A percentile compares a stretch with the other conserved stretches of the same genome.
phyloP scores from a whole-genome alignment of 495 filamentous ascomycete species.

The Lentithecium fluviatile region DNA sequence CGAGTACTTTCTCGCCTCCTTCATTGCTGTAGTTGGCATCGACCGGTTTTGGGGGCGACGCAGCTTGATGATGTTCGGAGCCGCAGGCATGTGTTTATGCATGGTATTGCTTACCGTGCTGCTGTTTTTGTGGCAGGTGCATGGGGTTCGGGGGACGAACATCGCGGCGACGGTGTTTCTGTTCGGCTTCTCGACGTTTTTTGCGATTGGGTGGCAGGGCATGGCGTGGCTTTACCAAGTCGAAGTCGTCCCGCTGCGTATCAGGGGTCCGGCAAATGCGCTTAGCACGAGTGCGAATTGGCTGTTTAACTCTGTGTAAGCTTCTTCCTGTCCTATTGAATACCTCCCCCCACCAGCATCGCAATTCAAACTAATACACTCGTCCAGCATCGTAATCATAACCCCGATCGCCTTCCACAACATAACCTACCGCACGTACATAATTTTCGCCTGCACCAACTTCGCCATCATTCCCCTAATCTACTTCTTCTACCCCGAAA shows the following conservation, averaged over 20 bases:
- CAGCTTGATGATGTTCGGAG: constrained; percentile 70
- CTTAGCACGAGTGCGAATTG: constrained; percentile 64
- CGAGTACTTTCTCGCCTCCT: constrained; percentile 72
- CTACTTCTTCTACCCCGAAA: constrained; percentile 65
- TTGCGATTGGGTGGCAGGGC: constrained; percentile 73
- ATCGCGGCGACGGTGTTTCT: constrained; percentile 60
- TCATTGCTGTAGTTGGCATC: constrained; percentile 69
- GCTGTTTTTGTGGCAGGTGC: constrained; percentile 30
- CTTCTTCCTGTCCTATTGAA: background rate
- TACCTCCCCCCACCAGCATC: background rate
- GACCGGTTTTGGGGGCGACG: constrained; percentile 65
- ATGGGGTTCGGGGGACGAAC: constrained; percentile 31
- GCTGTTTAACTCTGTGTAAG: constrained; percentile 55
- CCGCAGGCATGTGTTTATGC: constrained; percentile 63
- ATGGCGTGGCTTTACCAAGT: constrained; percentile 77
- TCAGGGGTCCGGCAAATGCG: constrained; percentile 72
- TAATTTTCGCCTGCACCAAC: constrained; percentile 78
- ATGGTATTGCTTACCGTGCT: constrained; percentile 67
- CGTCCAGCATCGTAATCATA: constrained; percentile 67
- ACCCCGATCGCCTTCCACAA: constrained; percentile 67
- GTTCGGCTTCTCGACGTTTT: constrained; percentile 76
- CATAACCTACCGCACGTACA: constrained; percentile 70
- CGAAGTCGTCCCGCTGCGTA: constrained; percentile 70
- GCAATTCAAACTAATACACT: background rate
- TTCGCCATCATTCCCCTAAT: constrained; percentile 58